Conservation (phyloP, 306 rosid genomes). For the Cicer arietinum region DNA sequence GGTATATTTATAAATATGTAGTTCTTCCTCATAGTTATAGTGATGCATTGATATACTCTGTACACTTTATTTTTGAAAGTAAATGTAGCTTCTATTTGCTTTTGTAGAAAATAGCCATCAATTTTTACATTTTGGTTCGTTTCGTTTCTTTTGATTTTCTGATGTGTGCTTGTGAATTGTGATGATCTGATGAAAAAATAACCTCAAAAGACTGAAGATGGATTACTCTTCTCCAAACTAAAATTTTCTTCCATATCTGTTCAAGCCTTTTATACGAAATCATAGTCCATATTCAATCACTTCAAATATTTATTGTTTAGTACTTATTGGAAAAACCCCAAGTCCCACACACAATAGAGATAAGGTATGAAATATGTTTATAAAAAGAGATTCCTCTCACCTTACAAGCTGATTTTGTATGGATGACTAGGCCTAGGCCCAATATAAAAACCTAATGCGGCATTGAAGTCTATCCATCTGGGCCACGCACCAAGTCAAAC, state of each 20-base stretch:
- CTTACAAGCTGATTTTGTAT: no score
- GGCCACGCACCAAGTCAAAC: no score
- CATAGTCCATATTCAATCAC: slow-evolving; percentile 23
- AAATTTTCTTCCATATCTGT: not conserved
- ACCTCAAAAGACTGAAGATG: slow-evolving; percentile 24
- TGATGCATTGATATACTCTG: slow-evolving; percentile 30
- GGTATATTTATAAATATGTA: slow-evolving; percentile 58
- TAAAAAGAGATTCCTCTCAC: no score
- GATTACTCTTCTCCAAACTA: slow-evolving; percentile 20
- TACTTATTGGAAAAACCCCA: not conserved
- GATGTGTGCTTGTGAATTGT: slow-evolving; percentile 19
- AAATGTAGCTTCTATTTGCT: slow-evolving; percentile 27
- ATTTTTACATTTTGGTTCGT: slow-evolving; percentile 12
- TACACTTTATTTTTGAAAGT: slow-evolving; percentile 16
- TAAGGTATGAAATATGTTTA: no score
- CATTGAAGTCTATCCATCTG: no score
- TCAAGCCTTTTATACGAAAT: slow-evolving; percentile 39
- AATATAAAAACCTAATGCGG: no score
- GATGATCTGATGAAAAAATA: slow-evolving; percentile 9
- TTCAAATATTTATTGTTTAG: slow-evolving; percentile 6
- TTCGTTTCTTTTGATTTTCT: slow-evolving; percentile 29
- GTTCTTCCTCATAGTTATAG: slow-evolving; percentile 25
- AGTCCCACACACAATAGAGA: no score
- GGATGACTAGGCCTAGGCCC: no score
- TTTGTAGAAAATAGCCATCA: slow-evolving; percentile 27